Percentiles rank a stretch among this genome's conserved stretches.
phyloP scores from a whole-genome alignment of 2,329 filamentous ascomycete species.

The Metarhizium album region DNA sequence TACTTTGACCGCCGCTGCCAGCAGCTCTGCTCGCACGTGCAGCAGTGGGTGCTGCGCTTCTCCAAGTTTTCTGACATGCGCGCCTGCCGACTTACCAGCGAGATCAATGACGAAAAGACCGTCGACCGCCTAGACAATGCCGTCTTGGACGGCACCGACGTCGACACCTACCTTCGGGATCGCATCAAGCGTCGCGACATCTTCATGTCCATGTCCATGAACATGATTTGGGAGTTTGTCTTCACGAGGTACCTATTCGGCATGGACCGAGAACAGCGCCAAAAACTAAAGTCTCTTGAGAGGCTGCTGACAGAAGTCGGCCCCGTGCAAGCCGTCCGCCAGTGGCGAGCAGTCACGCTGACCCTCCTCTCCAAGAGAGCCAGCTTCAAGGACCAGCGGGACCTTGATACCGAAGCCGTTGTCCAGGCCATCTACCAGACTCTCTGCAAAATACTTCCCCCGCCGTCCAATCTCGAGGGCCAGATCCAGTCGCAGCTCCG shows the following conservation, averaged over 20 bases:
- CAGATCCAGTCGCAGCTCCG: conserved; percentile 78
- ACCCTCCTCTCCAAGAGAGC: conserved; percentile 75
- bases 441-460: conserved; percentile 73
- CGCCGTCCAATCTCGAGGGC: conserved; percentile 66
- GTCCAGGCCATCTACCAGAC: conserved; percentile 75
- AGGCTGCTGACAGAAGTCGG: conserved; percentile 85
- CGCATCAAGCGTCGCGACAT: conserved; percentile 82
- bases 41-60: conserved; percentile 96
- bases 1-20: conserved; percentile 93
- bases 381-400: conserved; percentile 71
- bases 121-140: conserved; percentile 91
- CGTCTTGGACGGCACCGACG: conserved; percentile 86
- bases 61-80: conserved; percentile 95
- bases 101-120: conserved; percentile 85
- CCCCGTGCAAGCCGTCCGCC: conserved; percentile 77
- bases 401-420: conserved; percentile 90
- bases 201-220: conserved; percentile 98
- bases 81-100: conserved; percentile 69
- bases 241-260: conserved; percentile 97
- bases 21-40: conserved; percentile 87
- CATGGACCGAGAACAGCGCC: conserved; percentile 94
- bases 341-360: conserved; percentile 93
- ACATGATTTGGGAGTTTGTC: conserved; percentile 98
- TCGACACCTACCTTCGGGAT: conserved; percentile 78
- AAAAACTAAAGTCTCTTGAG: conserved; percentile 93